phyloP scores from a whole-genome alignment of 129 eudicot species.

The Flaveria trinervia region DNA sequence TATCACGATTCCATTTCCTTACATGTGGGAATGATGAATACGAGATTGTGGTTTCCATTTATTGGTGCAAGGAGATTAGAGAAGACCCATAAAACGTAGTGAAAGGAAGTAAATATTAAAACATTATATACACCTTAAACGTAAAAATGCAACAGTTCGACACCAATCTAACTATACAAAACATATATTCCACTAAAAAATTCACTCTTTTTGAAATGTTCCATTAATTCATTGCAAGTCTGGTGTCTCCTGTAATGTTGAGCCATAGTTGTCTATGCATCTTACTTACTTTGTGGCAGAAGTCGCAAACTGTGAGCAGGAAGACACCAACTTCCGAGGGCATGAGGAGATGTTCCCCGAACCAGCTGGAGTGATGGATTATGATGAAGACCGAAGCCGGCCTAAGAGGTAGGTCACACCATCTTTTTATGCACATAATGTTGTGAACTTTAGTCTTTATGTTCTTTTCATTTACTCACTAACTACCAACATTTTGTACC shows the following conservation, averaged over 20 bases:
- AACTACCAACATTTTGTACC: background rate
- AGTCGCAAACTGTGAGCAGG: slow-evolving; percentile 90
- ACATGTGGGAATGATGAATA: background rate
- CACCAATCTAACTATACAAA: background rate
- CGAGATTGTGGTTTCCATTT: background rate
- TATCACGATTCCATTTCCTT: background rate
- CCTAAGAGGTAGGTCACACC: slow-evolving; percentile 34
- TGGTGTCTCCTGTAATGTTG: slow-evolving; percentile 14
- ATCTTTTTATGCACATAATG: slow-evolving; percentile 7
- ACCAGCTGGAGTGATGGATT: slow-evolving; percentile 87
- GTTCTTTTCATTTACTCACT: background rate
- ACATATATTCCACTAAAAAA: background rate
- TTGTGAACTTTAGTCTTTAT: background rate
- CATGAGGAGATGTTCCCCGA: slow-evolving; percentile 78
- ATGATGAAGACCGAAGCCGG: slow-evolving; percentile 43
- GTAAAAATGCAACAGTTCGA: background rate
- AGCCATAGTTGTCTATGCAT: slow-evolving; percentile 31
- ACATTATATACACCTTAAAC: background rate
- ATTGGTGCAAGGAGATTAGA: background rate
- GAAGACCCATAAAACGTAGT: background rate
- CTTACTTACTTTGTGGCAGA: slow-evolving; percentile 81
- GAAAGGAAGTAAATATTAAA: background rate
- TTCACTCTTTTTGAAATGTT: background rate
- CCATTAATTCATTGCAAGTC: slow-evolving; percentile 2
- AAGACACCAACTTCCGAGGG: slow-evolving; percentile 74